Evolutionary conservation across 345 rosid genomes (phyloP), one percentile per base, ranked within the genome.

Genomic region (Linum usitatissimum): DNA sequence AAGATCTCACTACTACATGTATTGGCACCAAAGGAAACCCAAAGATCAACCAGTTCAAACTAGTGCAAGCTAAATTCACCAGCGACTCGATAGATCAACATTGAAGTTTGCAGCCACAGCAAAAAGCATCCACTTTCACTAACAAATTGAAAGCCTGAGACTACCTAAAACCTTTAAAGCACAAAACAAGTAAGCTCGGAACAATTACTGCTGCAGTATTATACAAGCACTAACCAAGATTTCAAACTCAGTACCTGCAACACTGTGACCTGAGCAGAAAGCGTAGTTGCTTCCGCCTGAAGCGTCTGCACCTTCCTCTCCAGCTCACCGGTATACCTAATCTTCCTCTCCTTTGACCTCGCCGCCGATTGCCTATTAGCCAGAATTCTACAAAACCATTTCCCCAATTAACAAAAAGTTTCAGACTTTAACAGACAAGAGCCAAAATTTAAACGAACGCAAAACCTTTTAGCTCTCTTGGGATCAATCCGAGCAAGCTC

Each of bases 251-350:
- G 17, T 70, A 87, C 98, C 96, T 91, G 98, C 64, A 91, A 72
- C 83, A 86, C 66, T 4, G 96, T 86, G 73, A 91, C 92, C 77
- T 91, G 98, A 3, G 98, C 98, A n/a, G 98, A 92, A 62, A 92
- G 83, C 19, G 86, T 88, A 31, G 98, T 88, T 20, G 98, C 98
- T 80, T 92, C 98, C 18, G 87, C 83, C 79, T 92, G 98, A 75
- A 92, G 96, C 15, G 98, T 92, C 81, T 86, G 98, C 60, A 92
- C 98, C 72, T 88, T 92, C 86, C 86, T 92, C 79, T 92, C 98
- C 61, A 91, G 79, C 82, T 91, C 98, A 77, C 75, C 67, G 0
- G 96, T 85, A 68, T 91, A 91, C 65, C 87, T 70, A 49, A 80
- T 76, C 71, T 88, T 91, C 81, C 98, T 83, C 84, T 91, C 98